Base-by-base conservation (phyloP, 352 stramenopile genomes). In the Globisporangium irregulare region DNA sequence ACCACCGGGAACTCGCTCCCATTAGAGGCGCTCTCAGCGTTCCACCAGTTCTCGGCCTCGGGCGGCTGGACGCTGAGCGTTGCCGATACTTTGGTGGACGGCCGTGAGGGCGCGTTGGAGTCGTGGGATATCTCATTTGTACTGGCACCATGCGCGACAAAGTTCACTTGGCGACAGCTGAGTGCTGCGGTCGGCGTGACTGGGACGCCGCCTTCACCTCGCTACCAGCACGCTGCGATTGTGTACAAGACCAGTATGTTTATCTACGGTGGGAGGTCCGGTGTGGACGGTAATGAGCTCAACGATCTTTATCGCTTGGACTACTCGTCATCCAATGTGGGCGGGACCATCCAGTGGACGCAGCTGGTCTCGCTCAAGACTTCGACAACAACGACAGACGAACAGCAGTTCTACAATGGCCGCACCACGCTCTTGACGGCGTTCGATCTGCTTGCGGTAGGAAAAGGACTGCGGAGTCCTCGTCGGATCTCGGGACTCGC, bases 231-330 rank as follows among this genome's bases (percentile, higher is more conserved):
- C 72, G 75, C 84, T 0, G 77, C 77, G 32, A 68, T 94, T 61
- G 80, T 85, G 25, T 80, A 77, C 57, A 66, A 82, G 25, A 86
- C 51, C 66, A 85, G 74, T 29, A 84, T 94, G 78, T 94, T 94
- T 64, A 68, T 92, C n/a, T 89, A 76, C 27, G 86, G 84, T 24
- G 86, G 86, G 14, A 64, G 68, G 50, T 82, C 62, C 27, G 75
- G 71, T 5, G 46, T n/a, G 1, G 75, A 74, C n/a, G 68, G 73
- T 0, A 59, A 72, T 46, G 69, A 75, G 12, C 48, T 89, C 24
- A 74, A 69, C 6, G 85, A 93, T 67, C 60, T 93, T 5, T 86
- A 86, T 61, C 80, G 85, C 3, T 62, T 93, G 51, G 82, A 93
- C 65, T 93, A 92, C 48, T 73, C 66, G 2, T 50, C 68, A 0